These are phyloP conservation scores for Leavenworthia alabamica DNA, from an alignment of 345 rosid genomes.

Conservation along the genomic window DNA sequence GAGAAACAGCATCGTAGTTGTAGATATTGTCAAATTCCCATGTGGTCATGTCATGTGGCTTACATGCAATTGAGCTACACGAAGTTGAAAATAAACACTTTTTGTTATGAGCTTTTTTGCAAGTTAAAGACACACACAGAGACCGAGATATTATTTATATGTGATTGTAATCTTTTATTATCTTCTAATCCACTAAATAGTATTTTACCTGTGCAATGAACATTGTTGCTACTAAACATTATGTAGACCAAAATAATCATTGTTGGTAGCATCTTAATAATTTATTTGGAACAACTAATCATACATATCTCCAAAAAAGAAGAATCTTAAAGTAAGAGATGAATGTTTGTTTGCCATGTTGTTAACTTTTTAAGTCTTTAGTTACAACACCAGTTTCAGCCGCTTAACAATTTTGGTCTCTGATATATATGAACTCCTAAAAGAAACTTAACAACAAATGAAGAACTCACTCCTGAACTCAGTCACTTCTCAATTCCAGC, in stretches of 20 bases:
- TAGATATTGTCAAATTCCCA: too few relatives aligned
- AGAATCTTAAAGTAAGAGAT: constrained; percentile 17
- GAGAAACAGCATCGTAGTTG: too few relatives aligned
- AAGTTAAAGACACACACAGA: too few relatives aligned
- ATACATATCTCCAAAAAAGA: constrained; percentile 4
- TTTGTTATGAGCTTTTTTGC: too few relatives aligned
- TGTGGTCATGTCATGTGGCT: too few relatives aligned
- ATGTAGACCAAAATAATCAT: constrained; percentile 17
- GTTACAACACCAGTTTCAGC: constrained; percentile 15
- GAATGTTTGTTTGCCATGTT: constrained; percentile 10
- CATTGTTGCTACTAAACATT: too few relatives aligned
- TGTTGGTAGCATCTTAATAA: neutral
- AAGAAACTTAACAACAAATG: too few relatives aligned
- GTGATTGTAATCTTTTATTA: neutral
- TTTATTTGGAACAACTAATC: neutral
- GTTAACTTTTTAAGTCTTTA: constrained; percentile 6
- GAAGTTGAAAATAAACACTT: too few relatives aligned
- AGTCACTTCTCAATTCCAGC: constrained; percentile 54
- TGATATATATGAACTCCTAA: constrained; percentile 20
- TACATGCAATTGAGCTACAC: too few relatives aligned
- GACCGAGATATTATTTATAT: too few relatives aligned
- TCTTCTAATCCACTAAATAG: neutral
- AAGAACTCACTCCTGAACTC: constrained; percentile 15
- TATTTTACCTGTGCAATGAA: neutral
- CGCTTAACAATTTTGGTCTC: too few relatives aligned